Base-by-base conservation (phyloP, 345 rosid species). In the Carallia pectinifolia region DNA sequence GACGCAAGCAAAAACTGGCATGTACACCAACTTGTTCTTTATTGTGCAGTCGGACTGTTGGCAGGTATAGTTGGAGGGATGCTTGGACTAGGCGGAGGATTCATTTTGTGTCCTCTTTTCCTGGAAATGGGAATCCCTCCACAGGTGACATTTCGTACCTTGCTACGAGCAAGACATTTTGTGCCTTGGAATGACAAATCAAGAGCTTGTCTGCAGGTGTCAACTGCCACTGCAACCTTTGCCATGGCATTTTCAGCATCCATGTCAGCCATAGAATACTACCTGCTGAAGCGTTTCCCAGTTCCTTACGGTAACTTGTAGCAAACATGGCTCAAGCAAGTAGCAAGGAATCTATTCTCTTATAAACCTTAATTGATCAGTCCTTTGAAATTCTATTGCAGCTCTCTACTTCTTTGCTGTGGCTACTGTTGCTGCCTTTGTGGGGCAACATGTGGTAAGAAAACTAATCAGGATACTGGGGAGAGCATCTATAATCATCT, bases 231-330 rank as follows among this genome's bases (percentile, higher is more conserved):
- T 34, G 86, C 91, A 29, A 91, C 97, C 70, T 89, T 89, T 77
- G 89, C 91, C n/a, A 89, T 89, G 97, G 81, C 84, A 17, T 91
- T 91, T 72, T 89, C 93, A 56, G 89, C 97, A 34, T 89, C 96
- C 8, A 86, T 91, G 91, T 91, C 93, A 31, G 97, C 86, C n/a
- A 78, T 91, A 8, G 97, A 91, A 71, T 91, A 89, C 74, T 91
- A 86, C 77, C 91, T 91, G 67, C 83, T 91, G 18, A 87, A 86
- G 68, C 91, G 93, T 50, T 91, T 91, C 71, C 93, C 96, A 3
- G 85, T 91, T 58, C 93, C 97, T 30, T 89, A 84, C 17, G 93
- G 96, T 88, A 62, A 83, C 17, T 44, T 44, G 15, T 34, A 44
- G 44, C 44, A 29, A 44, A 9, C 9, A 8, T 38, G 48, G 36